Base-by-base conservation (phyloP, 108 stramenopile genomes). In the Nitzschia sp. region DNA sequence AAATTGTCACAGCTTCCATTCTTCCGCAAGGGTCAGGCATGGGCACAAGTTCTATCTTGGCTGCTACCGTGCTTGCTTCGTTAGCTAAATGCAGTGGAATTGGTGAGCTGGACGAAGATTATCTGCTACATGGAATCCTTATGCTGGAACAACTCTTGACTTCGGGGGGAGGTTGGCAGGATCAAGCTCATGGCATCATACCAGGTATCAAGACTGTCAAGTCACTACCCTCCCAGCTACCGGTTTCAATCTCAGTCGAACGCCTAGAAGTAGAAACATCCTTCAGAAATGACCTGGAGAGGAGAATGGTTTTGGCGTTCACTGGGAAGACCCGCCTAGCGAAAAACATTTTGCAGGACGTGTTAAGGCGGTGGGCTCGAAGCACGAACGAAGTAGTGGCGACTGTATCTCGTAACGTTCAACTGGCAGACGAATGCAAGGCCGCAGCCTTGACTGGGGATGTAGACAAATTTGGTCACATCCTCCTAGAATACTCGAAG, bases 81-180 rank as follows among this genome's bases (percentile, higher is more conserved):
- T 58, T 96, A 15, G 75, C 69, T 36, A 47, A 55, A 16, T 79
- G 78, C 45, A 63, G 85, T 47, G 89, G 90, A 22, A 78, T 86
- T 35, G 62, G 67, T 15, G 66, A 69, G 35, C 52, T 77, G 54
- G 46, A 38, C 25, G 66, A 84, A 2, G 58, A 76, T 17, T 64
- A 45, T 35, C 54, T 96, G 4, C 48, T 96, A 9, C 52, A 84
- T 41, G 70, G 64, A 16, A 86, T 92, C 17, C 46, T 89, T 30
- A 77, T 72, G 65, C 64, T 94, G 11, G 95, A 96, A 63, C 91
- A 94, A 61, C 47, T 89, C 13, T 71, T 94, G 13, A 84, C 86
- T 1, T 89, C 90, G 6, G 92, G 91, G 2, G 95, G 95, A 28
- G 95, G 95, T 33, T 96, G 90, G 86, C 95, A 96, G 70, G 95